Conservation (phyloP, 495 filamentous ascomycete species). For the Aspergillus coremiiformis region DNA sequence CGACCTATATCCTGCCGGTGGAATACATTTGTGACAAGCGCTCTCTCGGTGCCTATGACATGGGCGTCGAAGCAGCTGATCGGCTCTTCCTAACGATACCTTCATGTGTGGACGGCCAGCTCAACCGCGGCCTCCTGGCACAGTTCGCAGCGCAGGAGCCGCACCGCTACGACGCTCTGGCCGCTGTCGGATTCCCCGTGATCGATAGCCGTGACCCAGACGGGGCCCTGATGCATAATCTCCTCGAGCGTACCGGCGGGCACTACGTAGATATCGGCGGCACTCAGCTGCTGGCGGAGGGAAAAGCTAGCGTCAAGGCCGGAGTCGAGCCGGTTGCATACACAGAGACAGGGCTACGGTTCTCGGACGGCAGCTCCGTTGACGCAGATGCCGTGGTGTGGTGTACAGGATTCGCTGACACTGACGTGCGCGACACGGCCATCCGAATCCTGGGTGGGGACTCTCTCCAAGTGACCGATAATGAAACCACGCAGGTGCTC, state of each 20-base stretch:
- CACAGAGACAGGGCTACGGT: slow-evolving; percentile 24
- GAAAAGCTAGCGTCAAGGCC: slow-evolving; percentile 24
- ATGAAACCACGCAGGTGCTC: background rate
- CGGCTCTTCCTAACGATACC: slow-evolving; percentile 12
- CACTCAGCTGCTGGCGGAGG: slow-evolving; percentile 24
- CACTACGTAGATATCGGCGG: slow-evolving; percentile 38
- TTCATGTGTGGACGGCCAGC: slow-evolving; percentile 10
- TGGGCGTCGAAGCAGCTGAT: slow-evolving; percentile 14
- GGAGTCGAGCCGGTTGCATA: slow-evolving; percentile 20
- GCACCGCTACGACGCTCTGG: slow-evolving; percentile 12
- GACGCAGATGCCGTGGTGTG: slow-evolving; percentile 33
- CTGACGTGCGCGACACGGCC: slow-evolving; percentile 17
- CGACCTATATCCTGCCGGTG: slow-evolving; percentile 27
- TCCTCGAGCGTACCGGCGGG: slow-evolving; percentile 26
- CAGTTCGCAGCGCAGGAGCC: slow-evolving; percentile 13
- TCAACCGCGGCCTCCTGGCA: slow-evolving; percentile 8
- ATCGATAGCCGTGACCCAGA: slow-evolving; percentile 15
- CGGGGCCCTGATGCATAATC: slow-evolving; percentile 13
- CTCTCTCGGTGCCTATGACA: slow-evolving; percentile 19
- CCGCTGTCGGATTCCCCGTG: slow-evolving; percentile 15
- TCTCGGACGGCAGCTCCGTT: slow-evolving; percentile 28
- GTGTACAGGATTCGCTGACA: slow-evolving; percentile 30
- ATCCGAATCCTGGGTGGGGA: slow-evolving; percentile 19
- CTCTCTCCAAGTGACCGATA: background rate
- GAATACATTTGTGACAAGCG: slow-evolving; percentile 13